These are phyloP conservation scores for Geranomyces variabilis DNA, from an alignment of 192 early-diverging fungal genomes.

Conservation along the genomic window DNA sequence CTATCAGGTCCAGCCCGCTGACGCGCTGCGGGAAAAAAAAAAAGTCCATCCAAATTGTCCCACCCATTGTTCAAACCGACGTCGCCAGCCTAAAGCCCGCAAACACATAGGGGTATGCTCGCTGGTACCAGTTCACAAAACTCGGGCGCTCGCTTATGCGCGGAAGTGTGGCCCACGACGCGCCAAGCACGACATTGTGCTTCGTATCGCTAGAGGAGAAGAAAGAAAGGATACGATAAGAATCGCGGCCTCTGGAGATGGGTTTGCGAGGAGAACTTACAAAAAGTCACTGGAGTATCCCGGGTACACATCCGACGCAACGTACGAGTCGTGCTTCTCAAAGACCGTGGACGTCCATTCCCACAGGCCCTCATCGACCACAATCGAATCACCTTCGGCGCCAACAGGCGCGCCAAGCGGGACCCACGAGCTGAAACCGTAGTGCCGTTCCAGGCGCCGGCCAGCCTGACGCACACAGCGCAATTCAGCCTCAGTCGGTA, in stretches of 20 bases:
- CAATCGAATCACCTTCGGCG: neutral
- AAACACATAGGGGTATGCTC: slow-evolving; percentile 82
- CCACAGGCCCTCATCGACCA: slow-evolving; percentile 58
- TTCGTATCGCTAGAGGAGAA: slow-evolving; percentile 62
- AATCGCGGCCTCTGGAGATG: too few species aligned
- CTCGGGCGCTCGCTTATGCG: slow-evolving; percentile 67
- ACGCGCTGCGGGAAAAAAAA: too few species aligned
- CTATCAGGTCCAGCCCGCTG: too few species aligned
- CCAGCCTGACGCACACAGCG: slow-evolving; percentile 33
- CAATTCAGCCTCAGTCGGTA: slow-evolving; percentile 82
- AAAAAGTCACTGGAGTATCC: slow-evolving; percentile 93
- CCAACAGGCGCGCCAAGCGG: slow-evolving; percentile 46
- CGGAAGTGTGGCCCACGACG: slow-evolving; percentile 84
- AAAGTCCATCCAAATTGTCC: too few species aligned
- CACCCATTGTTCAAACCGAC: slow-evolving; percentile 6
- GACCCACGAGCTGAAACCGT: slow-evolving; percentile 72
- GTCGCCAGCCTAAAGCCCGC: slow-evolving; percentile 66
- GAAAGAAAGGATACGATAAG: neutral
- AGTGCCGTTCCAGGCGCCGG: slow-evolving; percentile 56
- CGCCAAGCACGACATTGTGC: slow-evolving; percentile 83
- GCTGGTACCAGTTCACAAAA: slow-evolving; percentile 93
- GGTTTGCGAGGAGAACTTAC: slow-evolving; percentile 32
- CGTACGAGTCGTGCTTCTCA: slow-evolving; percentile 51
- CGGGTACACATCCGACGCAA: slow-evolving; percentile 71
- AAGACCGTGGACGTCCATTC: slow-evolving; percentile 80